A percentile compares a stretch with the other conserved stretches of the same genome.
Conservation (phyloP, 768 basidiomycete species). For the Russula sp. region DNA sequence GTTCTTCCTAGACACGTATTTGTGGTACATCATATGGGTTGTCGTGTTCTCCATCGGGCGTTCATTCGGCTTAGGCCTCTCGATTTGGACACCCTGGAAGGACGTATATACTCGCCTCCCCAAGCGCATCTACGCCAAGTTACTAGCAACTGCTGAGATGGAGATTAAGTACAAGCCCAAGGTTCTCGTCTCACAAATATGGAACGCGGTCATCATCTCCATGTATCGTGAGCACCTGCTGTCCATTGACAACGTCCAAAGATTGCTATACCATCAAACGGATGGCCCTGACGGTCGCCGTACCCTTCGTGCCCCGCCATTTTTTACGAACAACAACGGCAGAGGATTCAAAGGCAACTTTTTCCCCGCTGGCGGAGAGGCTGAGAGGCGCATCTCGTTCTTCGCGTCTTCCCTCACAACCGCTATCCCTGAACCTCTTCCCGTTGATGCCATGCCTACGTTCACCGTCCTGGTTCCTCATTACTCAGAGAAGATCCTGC, state of each 20-base stretch:
- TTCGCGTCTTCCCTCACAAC: constrained; percentile 97
- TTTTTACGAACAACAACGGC: constrained; percentile 90
- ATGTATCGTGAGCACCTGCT: constrained; percentile 99
- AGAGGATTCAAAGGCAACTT: constrained; percentile 70
- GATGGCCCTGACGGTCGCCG: constrained; percentile 85
- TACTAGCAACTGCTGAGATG: constrained; percentile 94
- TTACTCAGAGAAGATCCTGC: constrained; percentile 97
- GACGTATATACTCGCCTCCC: constrained; percentile 94
- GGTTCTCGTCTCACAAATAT: constrained; percentile 96
- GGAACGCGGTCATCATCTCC: constrained; percentile 99
- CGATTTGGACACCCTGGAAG: constrained; percentile 99
- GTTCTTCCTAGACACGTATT: constrained; percentile 99
- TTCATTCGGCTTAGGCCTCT: constrained; percentile 87
- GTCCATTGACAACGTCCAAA: constrained; percentile 97
- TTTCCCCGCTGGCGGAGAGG: constrained; percentile 92
- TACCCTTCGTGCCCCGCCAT: constrained; percentile 91
- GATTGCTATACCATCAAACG: constrained; percentile 94
- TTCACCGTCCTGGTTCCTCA: constrained; percentile 99
- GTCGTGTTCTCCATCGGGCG: constrained; percentile 89
- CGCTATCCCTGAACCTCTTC: constrained; percentile 88
- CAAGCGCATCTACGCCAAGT: constrained; percentile 96
- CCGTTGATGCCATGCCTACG: constrained; percentile 98
- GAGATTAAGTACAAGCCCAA: constrained; percentile 99
- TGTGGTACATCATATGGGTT: constrained; percentile 99
- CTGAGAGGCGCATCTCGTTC: constrained; percentile 96